Conservation (phyloP, 768 basidiomycete genomes). For the Auriscalpium vulgare region DNA sequence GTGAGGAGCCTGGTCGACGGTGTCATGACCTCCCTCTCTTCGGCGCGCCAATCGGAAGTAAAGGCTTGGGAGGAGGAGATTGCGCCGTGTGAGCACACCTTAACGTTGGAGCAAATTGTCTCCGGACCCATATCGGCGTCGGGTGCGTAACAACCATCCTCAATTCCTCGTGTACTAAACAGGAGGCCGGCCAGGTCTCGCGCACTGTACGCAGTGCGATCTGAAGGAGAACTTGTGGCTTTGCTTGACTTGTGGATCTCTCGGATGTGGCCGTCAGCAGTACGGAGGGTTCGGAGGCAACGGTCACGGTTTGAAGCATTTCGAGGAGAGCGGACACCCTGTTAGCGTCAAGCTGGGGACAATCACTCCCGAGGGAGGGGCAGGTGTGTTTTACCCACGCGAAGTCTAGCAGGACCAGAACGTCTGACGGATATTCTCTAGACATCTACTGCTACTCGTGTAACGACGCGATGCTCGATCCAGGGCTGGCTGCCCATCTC, state of each 20-base stretch:
- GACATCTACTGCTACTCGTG: conserved; percentile 94
- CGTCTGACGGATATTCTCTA: conserved; percentile 17
- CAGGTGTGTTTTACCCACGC: conserved; percentile 44
- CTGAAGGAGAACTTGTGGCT: conserved; percentile 93
- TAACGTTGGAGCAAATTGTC: conserved; percentile 42
- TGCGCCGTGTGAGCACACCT: conserved; percentile 73
- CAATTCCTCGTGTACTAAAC: not conserved
- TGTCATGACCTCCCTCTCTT: conserved; percentile 76
- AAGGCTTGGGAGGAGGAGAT: conserved; percentile 99
- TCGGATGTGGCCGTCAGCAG: conserved; percentile 86
- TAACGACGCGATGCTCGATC: conserved; percentile 76
- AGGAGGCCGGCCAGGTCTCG: conserved; percentile 43
- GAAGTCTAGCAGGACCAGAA: not conserved
- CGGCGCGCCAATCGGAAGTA: conserved; percentile 88
- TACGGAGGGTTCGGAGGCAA: conserved; percentile 80
- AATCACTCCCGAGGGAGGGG: conserved; percentile 89
- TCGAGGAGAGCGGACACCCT: conserved; percentile 58
- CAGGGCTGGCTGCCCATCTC: conserved; percentile 66
- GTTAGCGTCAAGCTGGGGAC: conserved; percentile 93
- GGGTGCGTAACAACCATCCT: conserved; percentile 27
- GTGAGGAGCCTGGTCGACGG: conserved; percentile 51
- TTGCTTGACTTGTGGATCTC: conserved; percentile 82
- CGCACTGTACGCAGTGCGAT: conserved; percentile 77
- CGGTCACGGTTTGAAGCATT: conserved; percentile 83
- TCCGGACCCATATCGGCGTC: conserved; percentile 43